A percentile compares a stretch with the other conserved stretches of the same genome.
These are phyloP conservation scores for Ilex aquifolium DNA, from an alignment of 257 asterid genomes.

Conservation along the genomic window DNA sequence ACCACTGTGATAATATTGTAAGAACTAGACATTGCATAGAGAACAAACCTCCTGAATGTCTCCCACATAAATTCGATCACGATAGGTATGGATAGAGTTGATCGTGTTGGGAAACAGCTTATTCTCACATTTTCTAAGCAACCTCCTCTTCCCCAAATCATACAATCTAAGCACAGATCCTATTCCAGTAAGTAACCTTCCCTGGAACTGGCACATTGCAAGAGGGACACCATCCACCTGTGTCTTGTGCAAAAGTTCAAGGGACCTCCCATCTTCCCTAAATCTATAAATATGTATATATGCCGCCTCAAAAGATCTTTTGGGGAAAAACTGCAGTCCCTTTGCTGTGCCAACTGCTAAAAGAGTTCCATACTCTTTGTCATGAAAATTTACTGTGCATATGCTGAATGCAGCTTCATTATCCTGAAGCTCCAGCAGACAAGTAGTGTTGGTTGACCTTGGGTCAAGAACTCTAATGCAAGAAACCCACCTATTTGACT, in stretches of 20 bases:
- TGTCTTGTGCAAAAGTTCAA: slow-evolving; percentile 95
- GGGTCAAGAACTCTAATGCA: slow-evolving; percentile 97
- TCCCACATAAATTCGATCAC: slow-evolving; percentile 96
- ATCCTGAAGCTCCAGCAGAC: slow-evolving; percentile 96
- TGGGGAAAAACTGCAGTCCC: slow-evolving; percentile 95
- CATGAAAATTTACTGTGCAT: slow-evolving; percentile 92
- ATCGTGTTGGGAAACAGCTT: slow-evolving; percentile 85
- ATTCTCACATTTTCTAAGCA: slow-evolving; percentile 95
- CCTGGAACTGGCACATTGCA: slow-evolving; percentile 93
- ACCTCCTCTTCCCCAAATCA: slow-evolving; percentile 85
- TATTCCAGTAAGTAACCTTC: slow-evolving; percentile 85
- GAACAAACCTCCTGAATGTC: slow-evolving; percentile 96
- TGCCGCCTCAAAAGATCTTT: slow-evolving; percentile 74
- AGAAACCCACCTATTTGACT: slow-evolving; percentile 91
- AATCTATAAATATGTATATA: slow-evolving; percentile 90
- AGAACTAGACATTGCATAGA: slow-evolving; percentile 4
- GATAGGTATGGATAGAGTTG: slow-evolving; percentile 84
- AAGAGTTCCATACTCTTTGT: slow-evolving; percentile 91
- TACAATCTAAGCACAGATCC: slow-evolving; percentile 92
- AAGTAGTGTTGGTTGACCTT: slow-evolving; percentile 70
- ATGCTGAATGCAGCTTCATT: slow-evolving; percentile 98
- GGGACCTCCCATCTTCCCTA: slow-evolving; percentile 91
- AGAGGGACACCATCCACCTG: slow-evolving; percentile 97
- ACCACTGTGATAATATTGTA: too few species aligned
- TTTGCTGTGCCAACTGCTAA: slow-evolving; percentile 95